Percentiles rank a stretch among this genome's conserved stretches.
Conservation (phyloP, 495 filamentous ascomycete species). For the Achaetomiella virescens region DNA sequence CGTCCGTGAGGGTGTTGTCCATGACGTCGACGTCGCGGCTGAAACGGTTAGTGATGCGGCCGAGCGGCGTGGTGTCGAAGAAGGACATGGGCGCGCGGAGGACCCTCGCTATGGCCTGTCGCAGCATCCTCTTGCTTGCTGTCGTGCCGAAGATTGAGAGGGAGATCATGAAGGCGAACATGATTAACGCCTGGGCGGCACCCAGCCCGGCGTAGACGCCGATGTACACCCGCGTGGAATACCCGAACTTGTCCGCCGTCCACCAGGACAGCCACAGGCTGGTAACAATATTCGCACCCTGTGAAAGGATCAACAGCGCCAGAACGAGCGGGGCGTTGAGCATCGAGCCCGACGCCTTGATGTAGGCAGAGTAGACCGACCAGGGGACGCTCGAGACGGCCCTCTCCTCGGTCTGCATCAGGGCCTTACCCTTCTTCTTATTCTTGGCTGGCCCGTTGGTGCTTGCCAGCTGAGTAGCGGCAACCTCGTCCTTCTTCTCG, state of each 20-base stretch:
- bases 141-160: constrained; percentile 74
- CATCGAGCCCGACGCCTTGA: constrained; percentile 71
- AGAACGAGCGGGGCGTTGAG: constrained; percentile 62
- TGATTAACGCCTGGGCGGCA: constrained; percentile 61
- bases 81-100: constrained; percentile 92
- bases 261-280: constrained; percentile 91
- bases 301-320: constrained; percentile 58
- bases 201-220: constrained; percentile 80
- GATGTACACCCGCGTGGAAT: constrained; percentile 67
- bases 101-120: constrained; percentile 70
- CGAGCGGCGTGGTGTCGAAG: constrained; percentile 93
- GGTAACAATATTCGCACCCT: constrained; percentile 78
- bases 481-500: constrained; percentile 52
- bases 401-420: constrained; percentile 92
- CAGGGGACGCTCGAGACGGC: constrained; percentile 76
- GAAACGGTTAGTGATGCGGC: constrained; percentile 96
- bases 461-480: constrained; percentile 35
- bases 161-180: constrained; percentile 59
- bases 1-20: constrained; percentile 88
- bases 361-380: constrained; percentile 76
- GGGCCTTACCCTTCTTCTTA: constrained; percentile 53
- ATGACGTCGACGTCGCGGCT: constrained; percentile 91
- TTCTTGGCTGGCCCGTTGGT: constrained; percentile 52
- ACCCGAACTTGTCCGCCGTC: constrained; percentile 69
- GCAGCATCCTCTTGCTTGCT: constrained; percentile 75